Evolutionary conservation across 2,329 filamentous ascomycete genomes (phyloP), one percentile per base, ranked within the genome.

Genomic region (Paradendryphiella salina): DNA sequence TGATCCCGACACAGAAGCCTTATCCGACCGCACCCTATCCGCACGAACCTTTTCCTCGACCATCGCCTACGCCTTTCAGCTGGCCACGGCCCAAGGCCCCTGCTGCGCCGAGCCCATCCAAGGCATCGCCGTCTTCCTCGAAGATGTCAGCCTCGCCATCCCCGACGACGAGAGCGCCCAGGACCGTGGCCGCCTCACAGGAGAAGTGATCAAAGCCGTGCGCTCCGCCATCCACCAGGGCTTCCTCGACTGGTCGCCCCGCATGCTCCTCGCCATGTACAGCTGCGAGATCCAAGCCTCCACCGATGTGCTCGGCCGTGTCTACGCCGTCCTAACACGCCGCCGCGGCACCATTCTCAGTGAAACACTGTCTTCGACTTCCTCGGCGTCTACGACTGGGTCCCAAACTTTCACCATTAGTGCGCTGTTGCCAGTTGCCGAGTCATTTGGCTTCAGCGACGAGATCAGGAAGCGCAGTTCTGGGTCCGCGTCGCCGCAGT

Each of bases 241-340:
- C 17, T 96, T 97, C 79, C 79, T 96, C 14, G 94, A 97, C 78
- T 99, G 94, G 94, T 93, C 88, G 32, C 89, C 94, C 0, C 86
- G 94, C n/a, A 83, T 99, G 61, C 85, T 97, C 77, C 84, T 99
- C 36, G 94, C 94, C 43, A 97, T 97, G 90, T 99, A 99, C 78
- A 90, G 85, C 47, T 96, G 93, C 72, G 94, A 97, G 72, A 97
- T 99, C 66, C 94, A 97, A 80, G 91, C 93, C 23, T 92, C 89
- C 17, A 93, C 92, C 65, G 94, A 97, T 74, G 94, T 97, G 34
- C 85, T 99, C 4, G 94, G 94, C 17, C 87, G 90, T 23, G 94
- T 97, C 28, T 99, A 99, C 79, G 90, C 89, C 61, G 93, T 97
- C n/a, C 85, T 99, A n/a, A 96, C 93, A 26, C 87, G 93, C 1